A percentile compares a stretch with the other conserved stretches of the same genome.
Evolutionary conservation across 345 rosid species (phyloP).

Genomic region (Camelina neglecta): DNA sequence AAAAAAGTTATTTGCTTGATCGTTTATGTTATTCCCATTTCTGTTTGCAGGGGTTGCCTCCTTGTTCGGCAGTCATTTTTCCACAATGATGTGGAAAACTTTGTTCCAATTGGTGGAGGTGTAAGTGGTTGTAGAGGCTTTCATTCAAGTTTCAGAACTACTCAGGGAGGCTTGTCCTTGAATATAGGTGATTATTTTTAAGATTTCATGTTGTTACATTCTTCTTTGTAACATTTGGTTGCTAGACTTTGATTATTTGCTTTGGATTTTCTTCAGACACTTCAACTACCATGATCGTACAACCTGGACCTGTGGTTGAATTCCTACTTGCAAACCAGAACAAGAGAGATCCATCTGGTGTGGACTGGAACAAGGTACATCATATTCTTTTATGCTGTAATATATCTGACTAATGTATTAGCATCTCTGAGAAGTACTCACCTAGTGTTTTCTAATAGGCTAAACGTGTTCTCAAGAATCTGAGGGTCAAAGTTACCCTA

Average conservation of each 20-base stretch:
- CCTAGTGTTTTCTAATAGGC: slow-evolving; percentile 51
- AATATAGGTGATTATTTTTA: slow-evolving; percentile 39
- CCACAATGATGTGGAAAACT: slow-evolving; percentile 33
- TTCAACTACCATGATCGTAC: slow-evolving; percentile 45
- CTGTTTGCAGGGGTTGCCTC: slow-evolving; percentile 74
- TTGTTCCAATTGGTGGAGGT: slow-evolving; percentile 39
- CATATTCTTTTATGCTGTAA: slow-evolving; percentile 14
- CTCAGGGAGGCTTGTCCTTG: slow-evolving; percentile 49
- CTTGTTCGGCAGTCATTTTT: slow-evolving; percentile 49
- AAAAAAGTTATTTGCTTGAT: background rate
- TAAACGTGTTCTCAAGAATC: slow-evolving; percentile 60
- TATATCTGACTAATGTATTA: background rate
- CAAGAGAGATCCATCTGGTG: slow-evolving; percentile 8
- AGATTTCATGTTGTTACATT: background rate
- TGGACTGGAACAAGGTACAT: slow-evolving; percentile 42
- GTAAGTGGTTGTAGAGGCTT: slow-evolving; percentile 45
- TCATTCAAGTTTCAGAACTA: slow-evolving; percentile 46
- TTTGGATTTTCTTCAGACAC: slow-evolving; percentile 34
- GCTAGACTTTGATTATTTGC: slow-evolving; percentile 1
- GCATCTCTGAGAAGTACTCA: slow-evolving; percentile 15
- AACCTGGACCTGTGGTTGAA: slow-evolving; percentile 47
- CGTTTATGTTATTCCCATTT: background rate
- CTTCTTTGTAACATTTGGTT: slow-evolving; percentile 21
- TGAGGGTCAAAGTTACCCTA: slow-evolving; percentile 63
- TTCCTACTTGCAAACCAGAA: slow-evolving; percentile 38